These are phyloP conservation scores for Jimgerdemannia flammicorona DNA, from an alignment of 192 early-diverging fungal genomes.

Conservation along the genomic window DNA sequence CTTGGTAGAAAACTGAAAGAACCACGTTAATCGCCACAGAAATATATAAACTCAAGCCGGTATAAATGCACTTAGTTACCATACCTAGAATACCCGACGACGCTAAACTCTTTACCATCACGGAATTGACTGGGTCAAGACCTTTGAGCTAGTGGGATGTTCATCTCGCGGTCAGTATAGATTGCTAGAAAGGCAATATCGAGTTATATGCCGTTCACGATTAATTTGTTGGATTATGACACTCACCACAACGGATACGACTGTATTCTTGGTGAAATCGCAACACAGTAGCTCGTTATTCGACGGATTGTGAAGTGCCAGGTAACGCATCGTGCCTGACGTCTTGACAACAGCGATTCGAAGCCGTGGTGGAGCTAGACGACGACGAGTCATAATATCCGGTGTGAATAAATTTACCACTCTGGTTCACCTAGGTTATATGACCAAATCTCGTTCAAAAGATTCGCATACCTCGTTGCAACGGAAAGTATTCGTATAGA, in stretches of 20 bases:
- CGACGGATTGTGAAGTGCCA: slow-evolving; percentile 57
- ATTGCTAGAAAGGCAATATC: neutral
- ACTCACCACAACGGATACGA: slow-evolving; percentile 38
- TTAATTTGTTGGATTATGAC: neutral
- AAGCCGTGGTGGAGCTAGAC: slow-evolving; percentile 42
- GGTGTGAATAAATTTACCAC: slow-evolving; percentile 3
- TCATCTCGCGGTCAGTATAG: neutral
- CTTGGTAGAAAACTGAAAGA: slow-evolving; percentile 49
- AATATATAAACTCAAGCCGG: slow-evolving; percentile 14
- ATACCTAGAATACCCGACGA: slow-evolving; percentile 27
- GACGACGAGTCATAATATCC: neutral
- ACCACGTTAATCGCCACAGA: slow-evolving; percentile 8
- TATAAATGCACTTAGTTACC: neutral
- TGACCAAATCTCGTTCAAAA: neutral
- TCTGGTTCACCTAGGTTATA: neutral
- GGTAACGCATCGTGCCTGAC: slow-evolving; percentile 24
- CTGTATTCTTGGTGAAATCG: slow-evolving; percentile 45
- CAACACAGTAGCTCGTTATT: slow-evolving; percentile 54
- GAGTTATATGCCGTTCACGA: neutral
- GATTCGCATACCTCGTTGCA: slow-evolving; percentile 28
- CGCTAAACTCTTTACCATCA: slow-evolving; percentile 38
- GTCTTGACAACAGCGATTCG: slow-evolving; percentile 39
- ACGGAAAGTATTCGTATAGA: slow-evolving; percentile 72
- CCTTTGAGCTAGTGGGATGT: slow-evolving; percentile 22
- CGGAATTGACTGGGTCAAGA: slow-evolving; percentile 37